Conservation (phyloP, 164 flowering plant genomes). For the Amborella trichopoda region DNA sequence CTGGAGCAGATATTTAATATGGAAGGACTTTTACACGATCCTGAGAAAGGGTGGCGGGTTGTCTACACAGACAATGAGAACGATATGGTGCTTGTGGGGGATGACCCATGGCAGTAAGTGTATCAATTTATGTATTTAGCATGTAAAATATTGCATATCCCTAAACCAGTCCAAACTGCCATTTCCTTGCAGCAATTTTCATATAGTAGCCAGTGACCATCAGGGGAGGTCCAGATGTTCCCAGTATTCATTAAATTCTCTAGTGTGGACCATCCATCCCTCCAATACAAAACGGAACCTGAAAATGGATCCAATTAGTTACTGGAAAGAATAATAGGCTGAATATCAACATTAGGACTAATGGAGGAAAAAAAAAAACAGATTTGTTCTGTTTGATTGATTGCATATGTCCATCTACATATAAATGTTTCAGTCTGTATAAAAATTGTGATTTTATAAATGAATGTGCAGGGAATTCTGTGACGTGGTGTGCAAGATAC, state of each 20-base stretch:
- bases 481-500: constrained; percentile 59
- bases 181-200: neutral
- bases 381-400: neutral
- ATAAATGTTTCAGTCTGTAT: neutral
- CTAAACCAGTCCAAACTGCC: neutral
- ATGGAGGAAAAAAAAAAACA: neutral
- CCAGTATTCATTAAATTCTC: neutral
- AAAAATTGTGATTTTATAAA: neutral
- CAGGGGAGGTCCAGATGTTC: neutral
- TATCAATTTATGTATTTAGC: neutral
- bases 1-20: constrained; percentile 74
- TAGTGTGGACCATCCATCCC: no score
- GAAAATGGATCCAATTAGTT: neutral
- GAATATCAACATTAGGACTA: neutral
- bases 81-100: constrained; percentile 87
- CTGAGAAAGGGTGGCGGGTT: constrained; percentile 72
- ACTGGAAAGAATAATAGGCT: neutral
- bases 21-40: constrained; percentile 70
- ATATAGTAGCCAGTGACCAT: neutral
- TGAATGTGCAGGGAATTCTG: constrained; percentile 65
- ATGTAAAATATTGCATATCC: neutral
- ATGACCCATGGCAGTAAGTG: constrained; percentile 94
- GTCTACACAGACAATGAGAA: constrained; percentile 80
- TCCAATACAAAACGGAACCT: no score
- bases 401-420: neutral